Conservation (phyloP, 768 basidiomycete species). For the Psilocybe tampanensis region DNA sequence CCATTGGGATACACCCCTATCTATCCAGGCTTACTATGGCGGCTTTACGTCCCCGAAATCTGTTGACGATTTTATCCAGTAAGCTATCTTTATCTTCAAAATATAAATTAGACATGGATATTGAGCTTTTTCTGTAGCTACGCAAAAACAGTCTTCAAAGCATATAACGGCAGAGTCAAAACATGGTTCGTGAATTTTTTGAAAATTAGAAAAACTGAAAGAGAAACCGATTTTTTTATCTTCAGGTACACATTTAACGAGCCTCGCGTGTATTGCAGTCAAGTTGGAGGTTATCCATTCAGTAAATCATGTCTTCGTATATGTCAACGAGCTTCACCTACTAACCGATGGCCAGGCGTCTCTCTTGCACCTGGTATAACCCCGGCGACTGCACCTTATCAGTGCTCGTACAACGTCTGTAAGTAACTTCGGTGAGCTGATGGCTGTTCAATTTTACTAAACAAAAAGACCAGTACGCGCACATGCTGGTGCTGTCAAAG, state of each 20-base stretch:
- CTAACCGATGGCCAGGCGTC: slow-evolving; percentile 27
- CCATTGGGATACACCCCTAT: slow-evolving; percentile 53
- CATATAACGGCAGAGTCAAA: slow-evolving; percentile 49
- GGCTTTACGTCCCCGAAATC: slow-evolving; percentile 48
- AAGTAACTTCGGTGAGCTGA: slow-evolving; percentile 12
- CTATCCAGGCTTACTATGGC: slow-evolving; percentile 50
- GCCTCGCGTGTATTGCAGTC: slow-evolving; percentile 44
- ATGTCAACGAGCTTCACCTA: neutral
- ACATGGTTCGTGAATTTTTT: slow-evolving; percentile 36
- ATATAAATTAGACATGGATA: neutral
- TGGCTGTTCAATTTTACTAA: neutral
- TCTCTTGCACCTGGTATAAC: slow-evolving; percentile 46
- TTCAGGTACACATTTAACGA: slow-evolving; percentile 57
- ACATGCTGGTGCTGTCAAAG: slow-evolving; percentile 53
- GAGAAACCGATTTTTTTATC: neutral
- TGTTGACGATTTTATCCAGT: slow-evolving; percentile 52
- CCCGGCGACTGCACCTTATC: slow-evolving; percentile 44
- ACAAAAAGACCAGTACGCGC: slow-evolving; percentile 37
- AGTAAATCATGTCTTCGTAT: slow-evolving; percentile 27
- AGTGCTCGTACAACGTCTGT: slow-evolving; percentile 47
- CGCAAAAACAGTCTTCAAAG: slow-evolving; percentile 50
- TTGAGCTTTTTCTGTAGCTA: slow-evolving; percentile 31
- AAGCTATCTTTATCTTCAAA: slow-evolving; percentile 4
- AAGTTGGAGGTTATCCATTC: slow-evolving; percentile 41
- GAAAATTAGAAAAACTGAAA: neutral